Base-by-base conservation (phyloP, 805 yeast species). In the Candida easanensis region DNA sequence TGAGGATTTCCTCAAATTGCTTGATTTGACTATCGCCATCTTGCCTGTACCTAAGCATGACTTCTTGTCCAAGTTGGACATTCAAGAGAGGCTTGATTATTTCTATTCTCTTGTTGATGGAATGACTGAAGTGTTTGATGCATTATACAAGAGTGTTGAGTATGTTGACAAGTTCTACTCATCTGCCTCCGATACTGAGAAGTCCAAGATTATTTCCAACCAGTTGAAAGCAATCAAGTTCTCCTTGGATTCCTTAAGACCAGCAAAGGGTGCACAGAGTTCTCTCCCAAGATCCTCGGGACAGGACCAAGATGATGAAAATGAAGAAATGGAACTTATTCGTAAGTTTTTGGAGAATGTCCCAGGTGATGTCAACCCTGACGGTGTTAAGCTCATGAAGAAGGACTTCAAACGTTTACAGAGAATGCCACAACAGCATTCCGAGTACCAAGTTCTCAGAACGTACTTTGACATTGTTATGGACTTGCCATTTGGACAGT, bases 371-470 rank as follows among this genome's bases (percentile, higher is more conserved):
- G 63, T 74, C 10, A 51, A 69, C 16, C 61, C 60, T 16, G 79
- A 74, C 51, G 78, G 76, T 8, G 60, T 60, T 23, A 64, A 65
- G 39, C 46, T 72, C 21, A 42, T 75, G 1, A 39, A 44, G 10
- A 73, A 72, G 45, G 89, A 82, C 52, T 80, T 63, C 56, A 76
- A 74, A 49, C 62, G 87, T 21, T 65, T 82, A 43, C 69, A 68
- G 42, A 69, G 73, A 37, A 73, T 82, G 64, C 54, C 60, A 19
- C 74, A 76, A n/a, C 70, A 73, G 36, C 77, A 74, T 27, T 74
- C 80, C 0, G 89, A 83, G 45, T 79, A 75, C 54, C 86, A 83
- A 56, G 83, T 80, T 1, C 62, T 82, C 34, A 60, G 82, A 42
- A 77, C 79, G 37, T 83, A 82, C 60, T 69, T 83, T 50, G 88